Conservation (phyloP, 1,284 basidiomycete genomes). For the Singerocomus inundabilis region DNA sequence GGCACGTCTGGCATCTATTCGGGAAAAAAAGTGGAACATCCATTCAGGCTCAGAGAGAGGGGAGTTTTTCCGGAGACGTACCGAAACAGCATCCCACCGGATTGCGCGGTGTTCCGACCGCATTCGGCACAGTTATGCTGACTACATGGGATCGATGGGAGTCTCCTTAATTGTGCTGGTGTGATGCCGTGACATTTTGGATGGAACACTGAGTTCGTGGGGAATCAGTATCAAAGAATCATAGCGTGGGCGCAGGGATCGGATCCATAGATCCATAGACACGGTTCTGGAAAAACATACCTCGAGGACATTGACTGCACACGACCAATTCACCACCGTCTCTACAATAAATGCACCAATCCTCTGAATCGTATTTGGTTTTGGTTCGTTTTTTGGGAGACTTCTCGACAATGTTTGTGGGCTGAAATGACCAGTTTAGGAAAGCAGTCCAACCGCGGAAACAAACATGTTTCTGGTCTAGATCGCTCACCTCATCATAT, state of each 20-base stretch:
- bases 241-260: constrained; percentile 5
- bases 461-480: neutral
- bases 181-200: constrained; percentile 43
- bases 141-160: constrained; percentile 37
- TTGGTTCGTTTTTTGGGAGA: constrained; percentile 30
- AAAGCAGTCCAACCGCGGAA: neutral
- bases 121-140: constrained; percentile 53
- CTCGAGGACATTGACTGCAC: constrained; percentile 52
- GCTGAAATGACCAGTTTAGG: constrained; percentile 18
- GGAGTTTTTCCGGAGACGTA: constrained; percentile 15
- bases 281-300: constrained; percentile 29
- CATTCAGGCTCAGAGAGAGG: constrained; percentile 2
- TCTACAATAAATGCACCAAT: constrained; percentile 56
- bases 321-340: constrained; percentile 55
- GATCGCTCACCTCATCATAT: constrained; percentile 29
- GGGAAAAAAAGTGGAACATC: neutral
- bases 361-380: constrained; percentile 45
- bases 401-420: constrained; percentile 4
- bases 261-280: too few relatives aligned
- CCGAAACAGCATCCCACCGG: constrained; percentile 54
- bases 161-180: constrained; percentile 25
- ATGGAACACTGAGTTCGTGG: constrained; percentile 47
- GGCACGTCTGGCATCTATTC: constrained; percentile 55
- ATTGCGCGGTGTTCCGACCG: constrained; percentile 39
- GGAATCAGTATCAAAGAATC: neutral